A percentile compares a stretch with the other conserved stretches of the same genome.
Conservation (phyloP, 495 filamentous ascomycete species). For the Aspergillus mulundensis region DNA sequence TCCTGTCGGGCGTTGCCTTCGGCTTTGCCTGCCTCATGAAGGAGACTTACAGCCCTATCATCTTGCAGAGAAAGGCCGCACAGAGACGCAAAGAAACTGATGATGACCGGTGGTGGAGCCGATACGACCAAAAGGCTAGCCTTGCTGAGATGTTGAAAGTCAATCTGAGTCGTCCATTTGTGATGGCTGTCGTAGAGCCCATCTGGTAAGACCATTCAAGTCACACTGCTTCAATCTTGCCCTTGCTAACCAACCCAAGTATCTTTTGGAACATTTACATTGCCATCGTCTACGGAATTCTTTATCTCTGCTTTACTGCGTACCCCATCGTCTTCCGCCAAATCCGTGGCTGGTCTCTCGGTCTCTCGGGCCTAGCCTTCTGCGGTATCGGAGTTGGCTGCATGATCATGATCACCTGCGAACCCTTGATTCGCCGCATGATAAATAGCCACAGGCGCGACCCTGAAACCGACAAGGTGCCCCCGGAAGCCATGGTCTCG, state of each 20-base stretch:
- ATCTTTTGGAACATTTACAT: constrained; percentile 77
- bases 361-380: constrained; percentile 70
- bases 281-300: constrained; percentile 60
- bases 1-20: constrained; percentile 56
- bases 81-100: constrained; percentile 66
- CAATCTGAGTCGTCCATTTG: constrained; percentile 72
- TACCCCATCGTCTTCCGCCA: constrained; percentile 74
- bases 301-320: constrained; percentile 84
- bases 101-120: constrained; percentile 71
- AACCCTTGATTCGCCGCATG: constrained; percentile 66
- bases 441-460: constrained; percentile 67
- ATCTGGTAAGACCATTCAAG: constrained; percentile 54
- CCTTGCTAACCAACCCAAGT: constrained; percentile 21
- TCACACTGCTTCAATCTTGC: constrained; percentile 10
- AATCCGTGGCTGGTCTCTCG: constrained; percentile 66
- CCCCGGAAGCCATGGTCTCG: constrained; percentile 70
- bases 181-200: constrained; percentile 75
- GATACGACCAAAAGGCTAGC: constrained; percentile 63
- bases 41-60: constrained; percentile 75
- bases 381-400: constrained; percentile 69
- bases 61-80: constrained; percentile 66
- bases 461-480: constrained; percentile 58
- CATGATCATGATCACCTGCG: constrained; percentile 56
- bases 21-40: constrained; percentile 47
- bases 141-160: constrained; percentile 56